Base-by-base conservation (phyloP, 768 basidiomycete species). In the Pisolithus marmoratus region DNA sequence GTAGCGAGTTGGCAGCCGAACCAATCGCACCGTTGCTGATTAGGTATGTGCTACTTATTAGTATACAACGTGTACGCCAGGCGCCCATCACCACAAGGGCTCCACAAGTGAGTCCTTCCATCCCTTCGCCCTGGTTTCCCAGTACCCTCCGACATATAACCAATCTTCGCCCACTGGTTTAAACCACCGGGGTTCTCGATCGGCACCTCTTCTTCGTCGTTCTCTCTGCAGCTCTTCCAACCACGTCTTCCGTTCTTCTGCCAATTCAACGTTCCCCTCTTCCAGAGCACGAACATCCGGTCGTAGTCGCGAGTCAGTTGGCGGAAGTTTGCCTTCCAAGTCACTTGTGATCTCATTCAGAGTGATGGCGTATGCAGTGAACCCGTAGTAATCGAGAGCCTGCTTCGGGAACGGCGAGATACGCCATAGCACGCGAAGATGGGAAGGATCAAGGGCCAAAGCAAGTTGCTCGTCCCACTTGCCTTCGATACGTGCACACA, bases 391-490 rank as follows among this genome's bases (percentile, higher is more conserved):
- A 46, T 86, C 80, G 47, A 76, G 74, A 17, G 80, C 67, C 60
- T 89, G 77, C 60, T 84, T 81, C 26, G 87, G 85, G 69, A 87
- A 91, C 11, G 86, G 81, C 11, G 75, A 67, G 38, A 83, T 79
- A 50, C 85, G 80, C 91, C 91, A 94, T 46, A 94, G 76, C 41
- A 89, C 75, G 50, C 77, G 84, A 61, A 87, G 80, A 64, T 85
- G 81, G 3, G 80, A 83, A 17, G 79, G 71, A 63, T 85, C 85
- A 24, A 85, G 71, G 44, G 78, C 79, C 56, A 82, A 83, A n/a
- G 80, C 79, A 53, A 94, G 68, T 58, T 83, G 82, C 52, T 92
- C 87, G 62, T 94, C 87, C 92, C 91, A 94, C 66, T 87, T 91
- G 44, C 91, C 91, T 66, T 92, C 90, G n/a, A 94, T 69, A 37